phyloP scores from a whole-genome alignment of 352 stramenopile species.

The Phytophthora syringae region DNA sequence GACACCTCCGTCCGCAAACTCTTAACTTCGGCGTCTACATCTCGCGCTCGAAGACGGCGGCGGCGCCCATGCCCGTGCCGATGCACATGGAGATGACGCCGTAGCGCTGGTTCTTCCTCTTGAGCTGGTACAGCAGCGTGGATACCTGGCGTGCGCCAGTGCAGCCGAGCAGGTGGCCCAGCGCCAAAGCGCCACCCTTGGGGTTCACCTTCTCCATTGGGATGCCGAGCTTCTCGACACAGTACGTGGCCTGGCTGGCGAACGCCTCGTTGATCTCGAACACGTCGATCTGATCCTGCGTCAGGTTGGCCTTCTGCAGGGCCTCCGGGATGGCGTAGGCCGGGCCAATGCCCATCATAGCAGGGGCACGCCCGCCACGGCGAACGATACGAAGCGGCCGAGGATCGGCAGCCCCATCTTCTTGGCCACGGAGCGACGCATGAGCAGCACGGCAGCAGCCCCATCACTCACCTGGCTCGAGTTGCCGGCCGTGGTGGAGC shows the following conservation, averaged over 20 bases:
- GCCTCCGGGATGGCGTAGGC: constrained; percentile 81
- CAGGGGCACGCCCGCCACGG: constrained; percentile 83
- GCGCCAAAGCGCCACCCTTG: constrained; percentile 88
- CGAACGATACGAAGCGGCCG: constrained; percentile 86
- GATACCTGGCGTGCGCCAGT: constrained; percentile 91
- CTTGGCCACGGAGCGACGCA: constrained; percentile 83
- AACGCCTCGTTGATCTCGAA: constrained; percentile 95
- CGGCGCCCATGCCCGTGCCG: constrained; percentile 94
- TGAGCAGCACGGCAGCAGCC: constrained; percentile 87
- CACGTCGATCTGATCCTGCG: constrained; percentile 85
- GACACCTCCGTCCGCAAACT: constrained; percentile 10
- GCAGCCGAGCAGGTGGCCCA: constrained; percentile 91
- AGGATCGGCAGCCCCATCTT: constrained; percentile 82
- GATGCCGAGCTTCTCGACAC: constrained; percentile 79
- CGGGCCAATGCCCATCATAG: constrained; percentile 90
- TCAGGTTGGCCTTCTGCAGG: constrained; percentile 71
- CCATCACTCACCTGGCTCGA: constrained; percentile 91
- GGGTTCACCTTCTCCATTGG: constrained; percentile 89
- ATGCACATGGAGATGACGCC: constrained; percentile 96
- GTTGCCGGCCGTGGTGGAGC: constrained; percentile 84
- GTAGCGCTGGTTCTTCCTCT: constrained; percentile 83
- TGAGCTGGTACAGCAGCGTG: constrained; percentile 93
- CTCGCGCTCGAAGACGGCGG: constrained; percentile 91
- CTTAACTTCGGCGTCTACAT: constrained; percentile 20
- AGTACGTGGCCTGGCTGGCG: constrained; percentile 88